Evolutionary conservation across 129 eudicot species (phyloP).

Genomic region (Centella asiatica): DNA sequence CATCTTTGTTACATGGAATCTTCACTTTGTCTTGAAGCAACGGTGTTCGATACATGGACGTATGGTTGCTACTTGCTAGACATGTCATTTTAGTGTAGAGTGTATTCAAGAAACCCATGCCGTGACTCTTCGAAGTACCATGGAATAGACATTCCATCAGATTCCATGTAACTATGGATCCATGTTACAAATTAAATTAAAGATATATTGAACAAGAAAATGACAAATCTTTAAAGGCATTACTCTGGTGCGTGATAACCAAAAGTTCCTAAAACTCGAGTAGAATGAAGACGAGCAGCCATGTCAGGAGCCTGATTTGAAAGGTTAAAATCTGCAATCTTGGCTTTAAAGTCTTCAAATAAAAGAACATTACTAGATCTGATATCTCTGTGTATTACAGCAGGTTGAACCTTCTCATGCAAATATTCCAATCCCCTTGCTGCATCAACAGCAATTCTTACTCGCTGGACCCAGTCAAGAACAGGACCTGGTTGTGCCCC

Average conservation of each 20-base stretch:
- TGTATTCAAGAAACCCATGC: no score
- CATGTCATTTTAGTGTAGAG: no score
- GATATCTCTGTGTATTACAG: constrained; percentile 33
- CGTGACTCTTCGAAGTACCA: no score
- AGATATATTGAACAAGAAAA: not conserved
- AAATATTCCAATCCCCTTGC: constrained; percentile 37
- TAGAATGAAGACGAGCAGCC: constrained; percentile 39
- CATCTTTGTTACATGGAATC: no score
- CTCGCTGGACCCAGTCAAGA: constrained; percentile 20
- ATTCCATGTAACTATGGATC: no score
- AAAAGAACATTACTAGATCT: constrained; percentile 34
- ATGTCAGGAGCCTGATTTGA: constrained; percentile 35
- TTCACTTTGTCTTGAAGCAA: no score
- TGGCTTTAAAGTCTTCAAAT: constrained; percentile 34
- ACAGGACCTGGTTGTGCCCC: constrained; percentile 12
- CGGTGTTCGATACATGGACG: no score
- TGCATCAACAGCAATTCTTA: constrained; percentile 30
- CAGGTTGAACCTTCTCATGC: constrained; percentile 35
- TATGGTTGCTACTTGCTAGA: no score
- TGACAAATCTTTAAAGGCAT: not conserved
- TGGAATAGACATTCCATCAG: no score
- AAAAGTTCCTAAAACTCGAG: constrained; percentile 38
- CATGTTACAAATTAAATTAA: not conserved
- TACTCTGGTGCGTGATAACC: constrained; percentile 47
- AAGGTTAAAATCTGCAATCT: constrained; percentile 36